phyloP scores from a whole-genome alignment of 2,329 filamentous ascomycete species.

The Pseudonectria buxi region DNA sequence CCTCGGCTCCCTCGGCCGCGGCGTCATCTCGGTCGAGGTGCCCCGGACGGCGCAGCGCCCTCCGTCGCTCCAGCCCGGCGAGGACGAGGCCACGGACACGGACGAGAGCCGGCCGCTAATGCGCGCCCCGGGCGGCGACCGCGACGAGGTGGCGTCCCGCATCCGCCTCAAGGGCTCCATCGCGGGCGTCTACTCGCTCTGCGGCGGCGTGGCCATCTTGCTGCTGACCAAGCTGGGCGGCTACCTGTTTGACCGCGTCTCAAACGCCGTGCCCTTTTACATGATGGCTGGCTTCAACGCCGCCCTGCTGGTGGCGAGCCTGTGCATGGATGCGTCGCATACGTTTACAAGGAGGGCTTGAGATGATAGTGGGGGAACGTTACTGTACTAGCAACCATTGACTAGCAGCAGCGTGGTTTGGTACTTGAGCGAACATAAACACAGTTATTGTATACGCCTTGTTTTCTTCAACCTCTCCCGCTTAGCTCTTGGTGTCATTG shows the following conservation, averaged over 20 bases:
- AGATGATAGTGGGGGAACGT: not conserved
- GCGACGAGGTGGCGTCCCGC: conserved; percentile 36
- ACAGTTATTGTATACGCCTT: too few relatives aligned
- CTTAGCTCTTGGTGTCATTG: too few relatives aligned
- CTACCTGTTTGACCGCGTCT: conserved; percentile 70
- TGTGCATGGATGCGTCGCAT: conserved; percentile 43
- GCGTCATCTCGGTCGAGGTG: conserved; percentile 56
- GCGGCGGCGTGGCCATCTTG: conserved; percentile 82
- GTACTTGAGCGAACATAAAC: conserved; percentile 1
- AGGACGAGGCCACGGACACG: conserved; percentile 34
- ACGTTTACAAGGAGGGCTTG: conserved; percentile 25
- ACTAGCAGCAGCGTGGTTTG: too few relatives aligned
- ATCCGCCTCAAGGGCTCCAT: conserved; percentile 81
- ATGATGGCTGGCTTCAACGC: conserved; percentile 89
- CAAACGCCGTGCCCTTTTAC: conserved; percentile 78
- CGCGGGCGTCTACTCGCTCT: conserved; percentile 87
- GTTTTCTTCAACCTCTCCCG: not conserved
- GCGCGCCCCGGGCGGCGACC: conserved; percentile 19
- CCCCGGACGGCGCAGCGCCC: conserved; percentile 19
- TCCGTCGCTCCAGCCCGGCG: conserved; percentile 26
- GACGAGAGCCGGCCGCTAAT: conserved; percentile 33
- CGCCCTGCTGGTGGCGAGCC: conserved; percentile 53
- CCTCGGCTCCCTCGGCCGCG: conserved; percentile 77
- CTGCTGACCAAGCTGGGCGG: conserved; percentile 89
- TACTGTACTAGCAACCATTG: conserved; percentile 7